These are phyloP conservation scores for Nicotiana rustica DNA, from an alignment of 305 asterid genomes.

Conservation along the genomic window DNA sequence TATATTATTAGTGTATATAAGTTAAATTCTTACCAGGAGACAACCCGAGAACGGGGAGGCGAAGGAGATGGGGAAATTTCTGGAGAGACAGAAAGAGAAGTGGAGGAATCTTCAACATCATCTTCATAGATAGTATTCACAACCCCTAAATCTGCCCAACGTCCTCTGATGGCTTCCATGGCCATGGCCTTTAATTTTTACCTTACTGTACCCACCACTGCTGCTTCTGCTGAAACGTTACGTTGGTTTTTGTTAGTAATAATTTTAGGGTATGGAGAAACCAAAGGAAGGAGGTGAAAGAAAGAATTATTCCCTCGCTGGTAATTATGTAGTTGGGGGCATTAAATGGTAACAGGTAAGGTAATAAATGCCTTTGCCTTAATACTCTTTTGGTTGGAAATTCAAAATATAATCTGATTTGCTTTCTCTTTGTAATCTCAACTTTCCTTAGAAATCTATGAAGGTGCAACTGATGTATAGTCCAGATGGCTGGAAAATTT, in stretches of 20 bases:
- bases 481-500: slow-evolving; percentile 7
- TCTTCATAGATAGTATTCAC: slow-evolving; percentile 59
- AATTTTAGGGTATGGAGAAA: slow-evolving; percentile 28
- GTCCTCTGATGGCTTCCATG: slow-evolving; percentile 37
- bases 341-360: slow-evolving; percentile 31
- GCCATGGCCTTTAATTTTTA: slow-evolving; percentile 10
- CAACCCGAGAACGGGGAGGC: slow-evolving; percentile 42
- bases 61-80: slow-evolving; percentile 37
- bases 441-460: neutral
- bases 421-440: slow-evolving; percentile 7
- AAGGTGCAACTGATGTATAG: neutral
- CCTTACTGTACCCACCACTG: slow-evolving; percentile 3
- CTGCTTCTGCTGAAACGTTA: slow-evolving; percentile 19
- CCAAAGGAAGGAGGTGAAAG: neutral
- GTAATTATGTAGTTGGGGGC: slow-evolving; percentile 32
- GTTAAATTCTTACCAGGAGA: slow-evolving; percentile 43
- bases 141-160: slow-evolving; percentile 49
- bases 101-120: slow-evolving; percentile 48
- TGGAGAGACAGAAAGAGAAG: slow-evolving; percentile 46
- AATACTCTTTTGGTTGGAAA: slow-evolving; percentile 9
- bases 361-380: slow-evolving; percentile 30
- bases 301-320: neutral
- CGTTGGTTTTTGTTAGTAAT: neutral
- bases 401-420: slow-evolving; percentile 28
- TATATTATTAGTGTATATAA: neutral